A percentile compares a stretch with the other conserved stretches of the same genome.
These are phyloP conservation scores for Neonectria faginata DNA, from an alignment of 2,329 filamentous ascomycete species.

Conservation along the genomic window DNA sequence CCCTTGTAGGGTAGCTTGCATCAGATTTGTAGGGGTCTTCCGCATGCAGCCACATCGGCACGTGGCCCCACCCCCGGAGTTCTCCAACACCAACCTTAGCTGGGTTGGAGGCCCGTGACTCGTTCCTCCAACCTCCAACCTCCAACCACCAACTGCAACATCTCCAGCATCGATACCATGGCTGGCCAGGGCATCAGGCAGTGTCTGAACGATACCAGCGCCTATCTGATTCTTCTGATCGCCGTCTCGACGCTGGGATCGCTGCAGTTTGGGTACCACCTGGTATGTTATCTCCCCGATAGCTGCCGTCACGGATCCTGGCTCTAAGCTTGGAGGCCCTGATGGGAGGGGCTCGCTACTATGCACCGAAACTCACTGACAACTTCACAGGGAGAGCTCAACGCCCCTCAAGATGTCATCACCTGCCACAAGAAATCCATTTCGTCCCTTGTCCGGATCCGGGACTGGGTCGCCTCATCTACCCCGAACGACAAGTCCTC, in stretches of 20 bases:
- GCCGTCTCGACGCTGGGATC: conserved; percentile 84
- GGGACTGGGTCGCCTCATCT: conserved; percentile 45
- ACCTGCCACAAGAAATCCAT: conserved; percentile 76
- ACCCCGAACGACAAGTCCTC: conserved; percentile 39
- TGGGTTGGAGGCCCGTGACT: background rate
- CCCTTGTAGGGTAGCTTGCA: conserved; percentile 20
- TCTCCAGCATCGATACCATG: conserved; percentile 43
- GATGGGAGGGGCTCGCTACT: background rate
- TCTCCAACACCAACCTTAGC: conserved; percentile 8
- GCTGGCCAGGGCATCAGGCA: conserved; percentile 45
- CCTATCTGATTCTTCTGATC: conserved; percentile 82
- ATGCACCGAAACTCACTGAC: conserved; percentile 16
- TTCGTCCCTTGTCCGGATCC: conserved; percentile 46
- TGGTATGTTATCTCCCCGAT: conserved; percentile 67
- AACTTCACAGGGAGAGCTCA: conserved; percentile 79
- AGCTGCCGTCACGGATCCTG: background rate
- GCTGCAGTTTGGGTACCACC: conserved; percentile 92
- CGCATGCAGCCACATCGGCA: conserved; percentile 28
- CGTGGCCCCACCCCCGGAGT: conserved; percentile 28
- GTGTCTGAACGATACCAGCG: conserved; percentile 67
- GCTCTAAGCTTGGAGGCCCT: background rate
- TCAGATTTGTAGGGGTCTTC: background rate
- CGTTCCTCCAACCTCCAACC: background rate
- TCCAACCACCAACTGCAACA: conserved; percentile 8
- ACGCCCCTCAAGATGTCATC: conserved; percentile 93